Evolutionary conservation across 306 rosid species (phyloP).

Genomic region (Sicyos baderoa): DNA sequence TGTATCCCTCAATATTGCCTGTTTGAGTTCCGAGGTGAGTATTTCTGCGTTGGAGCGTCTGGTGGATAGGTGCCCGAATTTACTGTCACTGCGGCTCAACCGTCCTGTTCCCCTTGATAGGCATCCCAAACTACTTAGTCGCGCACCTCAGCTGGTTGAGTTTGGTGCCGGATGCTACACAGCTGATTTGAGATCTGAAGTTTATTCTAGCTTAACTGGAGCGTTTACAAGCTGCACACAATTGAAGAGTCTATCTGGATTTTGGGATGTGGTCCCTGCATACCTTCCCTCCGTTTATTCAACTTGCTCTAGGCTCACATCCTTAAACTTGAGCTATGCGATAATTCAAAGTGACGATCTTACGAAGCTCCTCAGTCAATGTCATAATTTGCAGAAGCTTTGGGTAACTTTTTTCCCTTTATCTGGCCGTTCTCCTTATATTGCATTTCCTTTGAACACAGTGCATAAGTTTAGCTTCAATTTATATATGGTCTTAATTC

Average conservation of each 20-base stretch:
- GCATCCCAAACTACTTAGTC: slow-evolving; percentile 51
- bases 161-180: slow-evolving; percentile 74
- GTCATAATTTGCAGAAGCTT: slow-evolving; percentile 61
- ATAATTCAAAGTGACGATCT: slow-evolving; percentile 58
- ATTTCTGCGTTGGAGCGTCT: slow-evolving; percentile 74
- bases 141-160: slow-evolving; percentile 69
- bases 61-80: slow-evolving; percentile 65
- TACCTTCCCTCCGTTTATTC: slow-evolving; percentile 68
- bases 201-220: slow-evolving; percentile 41
- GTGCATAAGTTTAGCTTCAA: not conserved
- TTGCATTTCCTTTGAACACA: not conserved
- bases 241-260: slow-evolving; percentile 64
- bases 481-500: not conserved
- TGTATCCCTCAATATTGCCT: slow-evolving; percentile 79
- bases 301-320: slow-evolving; percentile 51
- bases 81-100: slow-evolving; percentile 75
- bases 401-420: slow-evolving; percentile 51
- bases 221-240: slow-evolving; percentile 53
- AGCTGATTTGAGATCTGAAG: slow-evolving; percentile 56
- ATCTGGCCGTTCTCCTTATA: not conserved
- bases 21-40: slow-evolving; percentile 72
- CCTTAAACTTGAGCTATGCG: slow-evolving; percentile 74
- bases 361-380: slow-evolving; percentile 62
- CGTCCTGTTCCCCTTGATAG: slow-evolving; percentile 71
- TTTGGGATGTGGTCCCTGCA: slow-evolving; percentile 80